Base-by-base conservation (phyloP, 805 yeast genomes). In the Huiozyma naganishii region DNA sequence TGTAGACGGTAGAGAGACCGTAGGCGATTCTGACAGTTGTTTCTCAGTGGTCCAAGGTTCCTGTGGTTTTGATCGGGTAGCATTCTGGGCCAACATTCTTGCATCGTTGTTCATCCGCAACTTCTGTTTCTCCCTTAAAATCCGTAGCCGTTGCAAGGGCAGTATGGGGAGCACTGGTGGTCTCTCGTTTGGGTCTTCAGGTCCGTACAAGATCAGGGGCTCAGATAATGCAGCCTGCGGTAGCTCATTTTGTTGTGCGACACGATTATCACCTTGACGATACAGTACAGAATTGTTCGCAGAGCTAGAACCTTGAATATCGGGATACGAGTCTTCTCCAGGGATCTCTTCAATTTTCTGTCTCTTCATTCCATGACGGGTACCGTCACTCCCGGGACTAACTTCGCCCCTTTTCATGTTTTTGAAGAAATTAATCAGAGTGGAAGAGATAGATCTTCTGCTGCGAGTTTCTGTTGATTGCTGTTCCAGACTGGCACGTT, bases 101-200 rank as follows among this genome's bases (percentile, higher is more conserved):
- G 36, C 39, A 5, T 45, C 46, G 27, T 33, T 30, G 10, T 39
- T 42, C 9, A 44, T 40, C 32, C 56, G 52, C 48, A 46, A 41
- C 28, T 48, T 45, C 41, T 61, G 66, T 44, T 50, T 59, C 36
- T 52, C 49, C 38, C 61, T 50, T 37, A 61, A 36, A 34, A 61
- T 40, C 39, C 51, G 46, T 40, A 61, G 48, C 33, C 66, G 44
- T 41, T 61, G 63, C 7, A 58, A 37, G 3, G 66, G 66, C 32
- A 58, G 41, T 12, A 61, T 52, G 2, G 64, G 62, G 34, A 61
- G 41, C 27, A 60, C 49, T 2, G 61, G 63, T 6, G 64, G 66
- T 41, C 64, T 51, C n/a, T 34, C 44, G 7, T 42, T 48, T 17
- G 27, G 17, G 2, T 8, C 12, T 6, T 29, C 43, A 7, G 46